Percentiles rank a stretch among this genome's conserved stretches.
Evolutionary conservation across 306 rosid species (phyloP).

Genomic region (Inga leiocalycina): DNA sequence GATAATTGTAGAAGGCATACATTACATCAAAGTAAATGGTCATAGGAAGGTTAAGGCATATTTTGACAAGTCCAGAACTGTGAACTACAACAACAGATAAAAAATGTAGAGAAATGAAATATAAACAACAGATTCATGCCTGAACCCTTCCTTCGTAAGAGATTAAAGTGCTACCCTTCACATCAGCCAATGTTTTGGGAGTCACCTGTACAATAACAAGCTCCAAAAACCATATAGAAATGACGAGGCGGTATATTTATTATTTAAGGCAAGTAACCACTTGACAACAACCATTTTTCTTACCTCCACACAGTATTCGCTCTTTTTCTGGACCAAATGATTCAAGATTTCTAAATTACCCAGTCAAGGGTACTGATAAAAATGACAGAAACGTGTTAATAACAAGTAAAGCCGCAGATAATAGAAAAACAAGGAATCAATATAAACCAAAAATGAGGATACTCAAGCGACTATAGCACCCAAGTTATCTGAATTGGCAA

Average conservation of each 20-base stretch:
- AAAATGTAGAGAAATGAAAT: too few relatives aligned
- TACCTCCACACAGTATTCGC: conserved; percentile 98
- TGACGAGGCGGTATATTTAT: conserved; percentile 7
- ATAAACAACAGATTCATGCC: conserved; percentile 53
- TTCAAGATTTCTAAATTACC: conserved; percentile 63
- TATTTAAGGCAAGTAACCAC: not conserved
- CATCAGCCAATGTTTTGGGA: conserved; percentile 97
- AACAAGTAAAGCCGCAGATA: conserved; percentile 18
- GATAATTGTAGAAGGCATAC: not conserved
- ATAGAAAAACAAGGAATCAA: not conserved
- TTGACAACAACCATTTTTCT: conserved; percentile 11
- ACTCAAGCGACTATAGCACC: conserved; percentile 96
- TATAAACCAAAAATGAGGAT: conserved; percentile 66
- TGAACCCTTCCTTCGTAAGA: conserved; percentile 92
- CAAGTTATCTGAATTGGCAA: conserved; percentile 93
- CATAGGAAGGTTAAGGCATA: too few relatives aligned
- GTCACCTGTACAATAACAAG: conserved; percentile 56
- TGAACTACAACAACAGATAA: too few relatives aligned
- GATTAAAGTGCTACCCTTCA: conserved; percentile 96
- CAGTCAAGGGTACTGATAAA: conserved; percentile 62
- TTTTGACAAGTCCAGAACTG: too few relatives aligned
- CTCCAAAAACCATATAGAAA: conserved; percentile 14
- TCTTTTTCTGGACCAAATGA: conserved; percentile 78
- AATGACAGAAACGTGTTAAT: conserved; percentile 21
- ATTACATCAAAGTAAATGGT: conserved; percentile 17